phyloP scores from a whole-genome alignment of 163 green algal species.

The Chloromonas sp. region DNA sequence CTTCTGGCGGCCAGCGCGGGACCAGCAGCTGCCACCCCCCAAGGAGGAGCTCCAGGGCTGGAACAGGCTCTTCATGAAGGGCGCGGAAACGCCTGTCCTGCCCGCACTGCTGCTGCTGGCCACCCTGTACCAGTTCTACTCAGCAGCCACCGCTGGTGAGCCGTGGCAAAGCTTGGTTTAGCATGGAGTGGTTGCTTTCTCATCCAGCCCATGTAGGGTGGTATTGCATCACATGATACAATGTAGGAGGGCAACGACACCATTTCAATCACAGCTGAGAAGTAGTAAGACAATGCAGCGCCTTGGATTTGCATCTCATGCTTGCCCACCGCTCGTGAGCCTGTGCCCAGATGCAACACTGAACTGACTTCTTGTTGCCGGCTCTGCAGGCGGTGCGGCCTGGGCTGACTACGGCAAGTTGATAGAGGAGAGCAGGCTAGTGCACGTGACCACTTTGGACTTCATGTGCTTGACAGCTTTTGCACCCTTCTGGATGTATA shows the following conservation, averaged over 20 bases:
- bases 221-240: no score
- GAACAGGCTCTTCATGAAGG: constrained; percentile 49
- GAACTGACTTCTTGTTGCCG: background rate
- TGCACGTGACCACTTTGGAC: constrained; percentile 81
- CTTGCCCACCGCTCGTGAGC: no score
- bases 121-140: constrained; percentile 37
- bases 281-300: no score
- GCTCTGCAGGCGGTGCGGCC: constrained; percentile 2
- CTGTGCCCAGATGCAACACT: no score
- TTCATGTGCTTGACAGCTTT: constrained; percentile 67
- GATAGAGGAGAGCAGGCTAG: constrained; percentile 59
- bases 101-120: constrained; percentile 39
- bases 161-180: no score
- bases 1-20: constrained; percentile 54
- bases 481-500: constrained; percentile 83
- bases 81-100: constrained; percentile 56
- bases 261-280: no score
- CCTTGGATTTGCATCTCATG: no score
- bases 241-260: no score
- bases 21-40: constrained; percentile 39
- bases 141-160: constrained; percentile 34
- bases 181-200: no score
- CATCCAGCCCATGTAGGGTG: no score
- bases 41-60: constrained; percentile 47
- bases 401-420: constrained; percentile 12